Conservation (phyloP, 2,329 filamentous ascomycete genomes). For the Beauveria sp. region DNA sequence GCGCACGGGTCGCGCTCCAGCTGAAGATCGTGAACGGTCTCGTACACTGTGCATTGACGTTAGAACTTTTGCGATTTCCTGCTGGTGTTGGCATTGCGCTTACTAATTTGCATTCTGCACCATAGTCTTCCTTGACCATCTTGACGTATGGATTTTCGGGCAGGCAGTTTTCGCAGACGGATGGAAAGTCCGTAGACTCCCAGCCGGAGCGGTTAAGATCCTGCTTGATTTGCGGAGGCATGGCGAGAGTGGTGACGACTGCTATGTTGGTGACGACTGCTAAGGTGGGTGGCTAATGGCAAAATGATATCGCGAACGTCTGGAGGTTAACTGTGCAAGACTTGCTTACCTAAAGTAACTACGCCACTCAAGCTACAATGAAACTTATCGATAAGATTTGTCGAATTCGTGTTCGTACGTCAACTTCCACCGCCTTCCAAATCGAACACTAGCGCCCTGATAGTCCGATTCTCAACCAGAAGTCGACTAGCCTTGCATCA, state of each 20-base stretch:
- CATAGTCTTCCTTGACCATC: slow-evolving; percentile 97
- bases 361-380: not conserved
- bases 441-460: not conserved
- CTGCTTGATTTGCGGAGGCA: slow-evolving; percentile 91
- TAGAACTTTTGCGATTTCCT: slow-evolving; percentile 13
- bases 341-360: slow-evolving; percentile 2
- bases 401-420: slow-evolving; percentile 18
- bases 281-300: not conserved
- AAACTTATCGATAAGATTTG: not conserved
- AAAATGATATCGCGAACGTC: not conserved
- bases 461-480: not conserved
- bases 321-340: not conserved
- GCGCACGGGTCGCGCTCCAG: slow-evolving; percentile 87
- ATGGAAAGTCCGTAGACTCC: slow-evolving; percentile 88
- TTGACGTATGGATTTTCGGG: slow-evolving; percentile 97
- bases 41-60: slow-evolving; percentile 52
- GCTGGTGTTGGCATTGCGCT: slow-evolving; percentile 8
- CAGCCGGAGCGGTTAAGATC: slow-evolving; percentile 92
- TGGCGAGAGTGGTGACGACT: slow-evolving; percentile 24
- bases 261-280: not conserved
- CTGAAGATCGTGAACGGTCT: slow-evolving; percentile 92
- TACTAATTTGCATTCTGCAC: slow-evolving; percentile 70
- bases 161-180: slow-evolving; percentile 85
- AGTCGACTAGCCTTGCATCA: not conserved
- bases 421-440: slow-evolving; percentile 9